phyloP scores from a whole-genome alignment of 106 monocot species.

The Amphibolis antarctica region DNA sequence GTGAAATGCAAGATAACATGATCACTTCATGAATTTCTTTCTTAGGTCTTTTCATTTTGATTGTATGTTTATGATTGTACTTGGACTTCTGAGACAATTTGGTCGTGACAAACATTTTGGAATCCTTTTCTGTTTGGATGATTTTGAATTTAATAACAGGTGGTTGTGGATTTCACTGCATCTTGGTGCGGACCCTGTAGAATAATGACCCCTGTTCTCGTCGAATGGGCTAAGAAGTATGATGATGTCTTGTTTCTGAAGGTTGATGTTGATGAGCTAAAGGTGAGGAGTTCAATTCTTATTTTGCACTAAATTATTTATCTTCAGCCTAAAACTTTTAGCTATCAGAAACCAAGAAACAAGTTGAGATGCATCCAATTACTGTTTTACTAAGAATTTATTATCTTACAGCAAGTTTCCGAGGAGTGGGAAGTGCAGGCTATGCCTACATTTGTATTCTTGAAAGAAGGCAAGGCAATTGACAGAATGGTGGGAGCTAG shows the following conservation, averaged over 20 bases:
- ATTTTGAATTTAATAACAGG: slow-evolving; percentile 17
- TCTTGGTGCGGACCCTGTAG: slow-evolving; percentile 89
- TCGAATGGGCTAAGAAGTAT: slow-evolving; percentile 50
- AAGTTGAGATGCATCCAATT: not conserved
- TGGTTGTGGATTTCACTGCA: slow-evolving; percentile 73
- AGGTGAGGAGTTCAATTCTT: slow-evolving; percentile 20
- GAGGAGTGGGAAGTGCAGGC: slow-evolving; percentile 48
- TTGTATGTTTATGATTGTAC: too few relatives aligned
- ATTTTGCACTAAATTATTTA: not conserved
- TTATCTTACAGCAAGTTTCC: slow-evolving; percentile 33
- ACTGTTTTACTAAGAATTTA: not conserved
- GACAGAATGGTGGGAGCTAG: slow-evolving; percentile 57
- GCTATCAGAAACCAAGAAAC: not conserved
- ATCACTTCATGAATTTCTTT: too few relatives aligned
- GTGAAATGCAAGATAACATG: too few relatives aligned
- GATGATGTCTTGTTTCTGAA: slow-evolving; percentile 43
- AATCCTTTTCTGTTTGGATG: too few relatives aligned
- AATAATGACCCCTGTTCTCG: slow-evolving; percentile 44
- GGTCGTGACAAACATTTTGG: too few relatives aligned
- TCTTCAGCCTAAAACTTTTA: not conserved
- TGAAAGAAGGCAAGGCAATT: slow-evolving; percentile 51
- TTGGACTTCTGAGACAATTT: too few relatives aligned
- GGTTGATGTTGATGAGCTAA: slow-evolving; percentile 72
- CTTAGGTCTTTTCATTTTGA: too few relatives aligned
- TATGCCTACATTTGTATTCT: slow-evolving; percentile 74